Evolutionary conservation across 805 yeast genomes (phyloP).

Genomic region (Wickerhamiella spandovensis): DNA sequence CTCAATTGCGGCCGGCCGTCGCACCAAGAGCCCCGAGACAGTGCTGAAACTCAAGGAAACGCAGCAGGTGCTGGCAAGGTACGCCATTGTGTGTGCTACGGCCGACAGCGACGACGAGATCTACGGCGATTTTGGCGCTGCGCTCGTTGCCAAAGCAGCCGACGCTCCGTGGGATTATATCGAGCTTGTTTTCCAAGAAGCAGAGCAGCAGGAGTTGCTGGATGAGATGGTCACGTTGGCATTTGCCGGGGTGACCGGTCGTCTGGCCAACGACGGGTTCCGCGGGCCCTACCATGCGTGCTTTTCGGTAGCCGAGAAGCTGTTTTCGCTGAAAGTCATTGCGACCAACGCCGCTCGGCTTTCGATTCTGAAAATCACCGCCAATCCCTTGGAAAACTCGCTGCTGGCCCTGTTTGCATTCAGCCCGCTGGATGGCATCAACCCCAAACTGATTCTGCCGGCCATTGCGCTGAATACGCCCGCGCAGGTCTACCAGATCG

Average conservation of each 20-base stretch:
- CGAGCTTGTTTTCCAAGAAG: background rate
- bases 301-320: slow-evolving; percentile 38
- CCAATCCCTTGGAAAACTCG: slow-evolving; percentile 42
- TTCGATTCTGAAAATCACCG: slow-evolving; percentile 30
- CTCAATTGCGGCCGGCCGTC: slow-evolving; percentile 3
- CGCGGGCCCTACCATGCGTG: slow-evolving; percentile 30
- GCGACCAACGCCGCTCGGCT: slow-evolving; percentile 51
- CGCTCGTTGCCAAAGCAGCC: background rate
- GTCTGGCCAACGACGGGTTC: background rate
- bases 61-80: slow-evolving; percentile 5
- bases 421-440: slow-evolving; percentile 51
- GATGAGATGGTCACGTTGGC: background rate
- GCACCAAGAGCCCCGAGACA: background rate
- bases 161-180: background rate
- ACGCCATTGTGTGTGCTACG: slow-evolving; percentile 14
- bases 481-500: slow-evolving; percentile 10
- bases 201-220: background rate
- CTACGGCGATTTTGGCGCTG: slow-evolving; percentile 4
- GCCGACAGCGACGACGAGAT: slow-evolving; percentile 13
- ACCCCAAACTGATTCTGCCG: slow-evolving; percentile 36
- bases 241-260: background rate
- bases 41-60: slow-evolving; percentile 2
- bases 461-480: slow-evolving; percentile 15
- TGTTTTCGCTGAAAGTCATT: slow-evolving; percentile 46
- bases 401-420: slow-evolving; percentile 66